Base-by-base conservation (phyloP, 2,329 filamentous ascomycete genomes). In the Nigrospora sphaerica region DNA sequence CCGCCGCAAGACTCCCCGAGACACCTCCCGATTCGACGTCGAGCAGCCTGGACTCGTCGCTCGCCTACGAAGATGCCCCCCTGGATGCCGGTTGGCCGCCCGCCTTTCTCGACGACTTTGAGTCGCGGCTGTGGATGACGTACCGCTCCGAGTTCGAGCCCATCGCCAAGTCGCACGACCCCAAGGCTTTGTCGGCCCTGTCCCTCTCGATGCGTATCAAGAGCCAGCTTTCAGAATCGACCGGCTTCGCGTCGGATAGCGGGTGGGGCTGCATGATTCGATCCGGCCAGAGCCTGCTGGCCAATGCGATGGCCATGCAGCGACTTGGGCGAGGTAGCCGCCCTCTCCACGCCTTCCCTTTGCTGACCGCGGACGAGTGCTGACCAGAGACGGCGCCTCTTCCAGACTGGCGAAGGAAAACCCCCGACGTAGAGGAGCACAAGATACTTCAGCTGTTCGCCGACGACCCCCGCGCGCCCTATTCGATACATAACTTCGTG, bases 221-320 rank as follows among this genome's bases (percentile, higher is more conserved):
- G 59, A 91, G 76, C 45, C 86, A 89, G 59, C 70, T 97, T 6
- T 77, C 81, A 12, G 88, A 95, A 42, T 80, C 88, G 47, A 75
- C 76, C 23, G 90, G 88, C 5, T 98, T 97, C 66, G 86, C 88
- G 12, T 92, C 89, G 2, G 93, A 98, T 63, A 91, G 88, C 11
- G 93, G 93, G 44, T 98, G 95, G 90, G 93, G 93, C 0, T 98
- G 93, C 62, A 98, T 98, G 93, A 97, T 98, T 57, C 77, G 93
- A 49, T 96, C 92, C 6, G 93, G 93, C 4, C 93, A 98, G 70
- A 92, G 88, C 59, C 74, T 98, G 23, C 73, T 98, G 37, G 92
- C 92, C 39, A 98, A 97, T 65, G 78, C 92, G 2, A 73, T 97
- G 57, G 69, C 81, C 16, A 76, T 86, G 46, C 70, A 91, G 41